These are phyloP conservation scores for Erodium moschatum DNA, from an alignment of 441 rosid species.

Conservation along the genomic window DNA sequence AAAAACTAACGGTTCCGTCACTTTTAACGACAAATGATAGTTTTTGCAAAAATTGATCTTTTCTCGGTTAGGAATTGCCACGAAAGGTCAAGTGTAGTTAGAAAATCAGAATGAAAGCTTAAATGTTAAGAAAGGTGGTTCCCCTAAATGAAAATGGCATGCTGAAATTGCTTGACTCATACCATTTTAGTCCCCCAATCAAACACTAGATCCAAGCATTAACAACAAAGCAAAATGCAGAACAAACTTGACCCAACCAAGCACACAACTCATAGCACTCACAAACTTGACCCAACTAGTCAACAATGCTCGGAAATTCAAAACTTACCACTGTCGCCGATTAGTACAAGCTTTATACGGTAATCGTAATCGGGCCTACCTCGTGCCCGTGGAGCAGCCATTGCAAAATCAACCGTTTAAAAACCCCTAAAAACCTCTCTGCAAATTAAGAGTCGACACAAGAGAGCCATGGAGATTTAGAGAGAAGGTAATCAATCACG, in stretches of 20 bases:
- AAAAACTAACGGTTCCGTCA: no score
- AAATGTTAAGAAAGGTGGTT: no score
- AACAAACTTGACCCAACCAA: not conserved
- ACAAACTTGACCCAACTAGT: not conserved
- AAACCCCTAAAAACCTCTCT: not conserved
- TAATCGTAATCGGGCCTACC: constrained; percentile 66
- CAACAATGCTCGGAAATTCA: not conserved
- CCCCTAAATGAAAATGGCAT: no score
- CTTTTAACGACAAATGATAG: no score
- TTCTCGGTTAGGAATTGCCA: no score
- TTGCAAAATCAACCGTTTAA: constrained; percentile 19
- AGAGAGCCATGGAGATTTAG: no score
- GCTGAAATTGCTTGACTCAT: no score
- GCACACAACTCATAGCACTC: not conserved
- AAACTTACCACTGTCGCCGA: constrained; percentile 54
- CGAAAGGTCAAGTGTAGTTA: no score
- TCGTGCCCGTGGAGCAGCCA: constrained; percentile 69
- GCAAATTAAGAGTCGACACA: constrained; percentile 17
- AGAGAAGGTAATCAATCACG: no score
- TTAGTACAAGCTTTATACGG: constrained; percentile 57
- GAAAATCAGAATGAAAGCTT: no score
- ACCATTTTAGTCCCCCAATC: not conserved
- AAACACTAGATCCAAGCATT: not conserved
- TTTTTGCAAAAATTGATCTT: no score
- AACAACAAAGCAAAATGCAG: not conserved